These are phyloP conservation scores for Bondarzewia mesenterica DNA, from an alignment of 1,284 basidiomycete species.

Conservation along the genomic window DNA sequence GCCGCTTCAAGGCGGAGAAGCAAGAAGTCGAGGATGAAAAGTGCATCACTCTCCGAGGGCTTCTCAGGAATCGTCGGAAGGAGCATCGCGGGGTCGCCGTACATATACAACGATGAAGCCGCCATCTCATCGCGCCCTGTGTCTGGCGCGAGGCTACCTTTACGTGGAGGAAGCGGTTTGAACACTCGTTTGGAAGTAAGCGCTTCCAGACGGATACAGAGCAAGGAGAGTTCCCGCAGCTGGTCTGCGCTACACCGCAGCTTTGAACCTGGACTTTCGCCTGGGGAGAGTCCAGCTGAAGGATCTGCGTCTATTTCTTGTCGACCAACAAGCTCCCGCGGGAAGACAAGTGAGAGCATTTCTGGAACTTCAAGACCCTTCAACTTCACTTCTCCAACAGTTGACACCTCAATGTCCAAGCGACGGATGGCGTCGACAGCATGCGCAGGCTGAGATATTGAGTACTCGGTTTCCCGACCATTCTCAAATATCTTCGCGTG, in stretches of 20 bases:
- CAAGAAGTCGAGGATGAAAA: slow-evolving; percentile 68
- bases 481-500: slow-evolving; percentile 51
- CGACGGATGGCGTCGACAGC: slow-evolving; percentile 68
- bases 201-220: slow-evolving; percentile 82
- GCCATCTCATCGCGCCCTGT: slow-evolving; percentile 24
- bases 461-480: slow-evolving; percentile 49
- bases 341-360: slow-evolving; percentile 80
- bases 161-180: slow-evolving; percentile 37
- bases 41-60: slow-evolving; percentile 71
- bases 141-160: slow-evolving; percentile 28
- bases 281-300: slow-evolving; percentile 30
- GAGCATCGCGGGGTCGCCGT: slow-evolving; percentile 58
- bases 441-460: slow-evolving; percentile 42
- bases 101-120: slow-evolving; percentile 30
- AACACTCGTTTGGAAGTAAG: slow-evolving; percentile 64
- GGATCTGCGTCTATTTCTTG: slow-evolving; percentile 21
- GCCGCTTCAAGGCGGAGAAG: slow-evolving; percentile 77
- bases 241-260: slow-evolving; percentile 72
- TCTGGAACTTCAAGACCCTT: slow-evolving; percentile 94
- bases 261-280: slow-evolving; percentile 16
- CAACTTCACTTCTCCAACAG: slow-evolving; percentile 85
- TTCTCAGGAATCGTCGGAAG: slow-evolving; percentile 69
- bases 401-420: slow-evolving; percentile 69
- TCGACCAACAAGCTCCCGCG: slow-evolving; percentile 69
- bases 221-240: slow-evolving; percentile 66